Conservation (phyloP, 2,329 filamentous ascomycete species). For the Metarhizium humberi region DNA sequence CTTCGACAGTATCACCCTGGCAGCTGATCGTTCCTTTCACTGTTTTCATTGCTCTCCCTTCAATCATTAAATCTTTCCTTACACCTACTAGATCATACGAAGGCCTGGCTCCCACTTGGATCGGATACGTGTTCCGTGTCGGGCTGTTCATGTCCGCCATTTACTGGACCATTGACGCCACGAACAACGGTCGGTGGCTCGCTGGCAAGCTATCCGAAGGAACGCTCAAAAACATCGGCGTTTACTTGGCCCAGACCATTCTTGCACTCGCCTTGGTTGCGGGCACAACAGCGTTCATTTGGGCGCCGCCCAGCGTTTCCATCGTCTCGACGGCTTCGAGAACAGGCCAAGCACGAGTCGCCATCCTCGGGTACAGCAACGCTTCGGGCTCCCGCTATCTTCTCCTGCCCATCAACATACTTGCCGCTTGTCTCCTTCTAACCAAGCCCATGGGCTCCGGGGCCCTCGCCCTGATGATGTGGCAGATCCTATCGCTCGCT, state of each 20-base stretch:
- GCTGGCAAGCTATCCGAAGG: conserved; percentile 42
- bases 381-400: conserved; percentile 88
- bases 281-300: conserved; percentile 76
- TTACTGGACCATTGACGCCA: conserved; percentile 86
- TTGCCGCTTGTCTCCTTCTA: conserved; percentile 67
- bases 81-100: conserved; percentile 77
- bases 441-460: conserved; percentile 93
- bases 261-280: conserved; percentile 75
- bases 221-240: conserved; percentile 62
- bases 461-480: conserved; percentile 70
- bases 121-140: conserved; percentile 68
- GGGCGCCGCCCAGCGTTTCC: conserved; percentile 74
- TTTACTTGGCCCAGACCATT: conserved; percentile 70
- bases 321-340: conserved; percentile 47
- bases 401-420: conserved; percentile 69
- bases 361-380: conserved; percentile 85
- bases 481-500: conserved; percentile 77
- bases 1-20: conserved; percentile 88
- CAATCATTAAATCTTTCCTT: conserved; percentile 72
- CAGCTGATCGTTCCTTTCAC: conserved; percentile 73
- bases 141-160: conserved; percentile 66
- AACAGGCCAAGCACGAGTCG: conserved; percentile 48
- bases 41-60: conserved; percentile 63
- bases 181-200: conserved; percentile 79
- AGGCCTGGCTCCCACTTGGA: conserved; percentile 75